These are phyloP conservation scores for Fusarium sp. DNA, from an alignment of 2,329 filamentous ascomycete genomes.

Conservation along the genomic window DNA sequence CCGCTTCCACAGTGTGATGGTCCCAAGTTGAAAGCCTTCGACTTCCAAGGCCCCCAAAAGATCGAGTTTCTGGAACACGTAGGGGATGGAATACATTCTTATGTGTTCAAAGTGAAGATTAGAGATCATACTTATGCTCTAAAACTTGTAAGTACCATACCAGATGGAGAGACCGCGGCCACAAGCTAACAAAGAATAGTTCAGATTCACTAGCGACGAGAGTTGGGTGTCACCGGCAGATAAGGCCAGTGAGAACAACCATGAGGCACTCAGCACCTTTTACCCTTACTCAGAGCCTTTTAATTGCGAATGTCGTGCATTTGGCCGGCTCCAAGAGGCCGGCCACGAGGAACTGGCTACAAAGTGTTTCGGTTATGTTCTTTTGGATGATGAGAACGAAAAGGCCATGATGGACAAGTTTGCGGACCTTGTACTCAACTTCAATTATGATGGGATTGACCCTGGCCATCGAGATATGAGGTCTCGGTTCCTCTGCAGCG, in stretches of 20 bases:
- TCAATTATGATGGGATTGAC: not conserved
- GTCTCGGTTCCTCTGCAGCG: not conserved
- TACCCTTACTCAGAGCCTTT: not conserved
- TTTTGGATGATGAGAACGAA: constrained; percentile 4
- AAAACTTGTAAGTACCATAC: not conserved
- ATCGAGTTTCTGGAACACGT: constrained; percentile 4
- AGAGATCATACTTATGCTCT: not conserved
- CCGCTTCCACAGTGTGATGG: constrained; percentile 5
- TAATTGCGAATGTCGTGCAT: not conserved
- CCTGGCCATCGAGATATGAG: not conserved
- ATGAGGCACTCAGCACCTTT: not conserved
- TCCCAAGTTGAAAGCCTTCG: constrained; percentile 1
- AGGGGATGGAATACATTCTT: not conserved
- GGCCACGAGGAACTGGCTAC: constrained; percentile 2
- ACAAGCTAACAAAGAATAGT: not conserved
- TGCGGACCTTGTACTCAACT: not conserved
- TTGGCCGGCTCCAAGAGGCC: constrained; percentile 1
- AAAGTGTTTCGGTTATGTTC: constrained; percentile 6
- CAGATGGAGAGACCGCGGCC: not conserved
- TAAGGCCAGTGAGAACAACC: not conserved
- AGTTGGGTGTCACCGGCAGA: not conserved
- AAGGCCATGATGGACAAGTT: not conserved
- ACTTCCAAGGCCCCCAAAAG: constrained; percentile 8
- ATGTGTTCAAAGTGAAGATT: constrained; percentile 1
- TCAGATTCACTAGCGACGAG: not conserved